Evolutionary conservation across 345 rosid genomes (phyloP).

Genomic region (Rhodomyrtus tomentosa): DNA sequence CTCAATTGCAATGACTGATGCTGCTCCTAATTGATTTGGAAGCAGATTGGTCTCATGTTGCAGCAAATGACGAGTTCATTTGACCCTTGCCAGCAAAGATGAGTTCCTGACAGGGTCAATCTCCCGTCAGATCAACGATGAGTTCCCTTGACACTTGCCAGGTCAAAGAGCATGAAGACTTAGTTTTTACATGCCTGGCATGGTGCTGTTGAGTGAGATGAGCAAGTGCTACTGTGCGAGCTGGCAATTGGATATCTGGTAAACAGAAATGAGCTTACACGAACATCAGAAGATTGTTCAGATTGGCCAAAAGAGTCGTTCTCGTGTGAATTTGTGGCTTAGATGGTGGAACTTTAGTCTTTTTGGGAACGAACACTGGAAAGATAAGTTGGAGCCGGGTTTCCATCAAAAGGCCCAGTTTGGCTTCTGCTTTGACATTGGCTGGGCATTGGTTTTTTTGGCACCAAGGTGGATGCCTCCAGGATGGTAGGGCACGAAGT

Average conservation of each 20-base stretch:
- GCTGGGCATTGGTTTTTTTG: conserved; percentile 11
- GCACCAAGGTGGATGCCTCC: conserved; percentile 17
- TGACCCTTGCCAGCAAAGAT: neutral
- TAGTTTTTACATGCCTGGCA: neutral
- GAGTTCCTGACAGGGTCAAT: neutral
- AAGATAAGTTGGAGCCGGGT: conserved; percentile 11
- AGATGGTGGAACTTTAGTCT: neutral
- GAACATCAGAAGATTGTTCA: neutral
- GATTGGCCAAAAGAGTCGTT: neutral
- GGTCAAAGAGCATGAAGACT: neutral
- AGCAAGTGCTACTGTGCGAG: neutral
- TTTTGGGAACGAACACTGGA: neutral
- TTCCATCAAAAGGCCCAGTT: neutral
- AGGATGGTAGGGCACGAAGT: neutral
- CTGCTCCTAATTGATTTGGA: neutral
- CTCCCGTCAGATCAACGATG: neutral
- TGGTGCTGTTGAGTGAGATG: neutral
- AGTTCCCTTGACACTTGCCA: neutral
- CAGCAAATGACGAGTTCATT: neutral
- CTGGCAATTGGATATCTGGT: neutral
- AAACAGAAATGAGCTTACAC: neutral
- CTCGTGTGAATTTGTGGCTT: neutral
- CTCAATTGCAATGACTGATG: neutral
- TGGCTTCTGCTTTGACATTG: conserved; percentile 14
- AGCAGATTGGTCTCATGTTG: neutral